phyloP scores from a whole-genome alignment of 345 rosid genomes.

The Turnera subulata region DNA sequence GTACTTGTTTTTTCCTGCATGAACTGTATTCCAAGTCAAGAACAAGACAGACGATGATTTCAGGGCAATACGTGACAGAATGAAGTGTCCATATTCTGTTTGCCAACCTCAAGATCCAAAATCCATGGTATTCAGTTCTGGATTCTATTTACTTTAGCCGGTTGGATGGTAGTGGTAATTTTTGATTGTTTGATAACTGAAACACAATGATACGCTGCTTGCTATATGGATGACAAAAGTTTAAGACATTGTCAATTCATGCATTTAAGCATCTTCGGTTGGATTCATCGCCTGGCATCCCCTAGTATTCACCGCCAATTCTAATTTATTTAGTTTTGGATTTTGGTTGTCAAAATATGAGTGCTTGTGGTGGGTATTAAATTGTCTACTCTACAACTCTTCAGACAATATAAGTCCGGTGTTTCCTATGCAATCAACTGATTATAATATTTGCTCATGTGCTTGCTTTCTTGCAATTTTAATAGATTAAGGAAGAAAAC shows the following conservation, averaged over 20 bases:
- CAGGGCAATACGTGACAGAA: conserved; percentile 6
- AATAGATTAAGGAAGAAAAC: too few species aligned
- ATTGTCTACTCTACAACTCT: too few species aligned
- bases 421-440: too few species aligned
- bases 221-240: neutral
- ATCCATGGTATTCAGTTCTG: neutral
- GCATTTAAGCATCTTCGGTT: conserved; percentile 3
- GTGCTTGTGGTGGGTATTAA: too few species aligned
- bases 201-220: neutral
- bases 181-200: neutral
- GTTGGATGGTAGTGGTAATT: neutral
- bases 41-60: conserved; percentile 19
- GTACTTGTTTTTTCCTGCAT: neutral
- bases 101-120: neutral
- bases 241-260: neutral
- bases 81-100: conserved; percentile 6
- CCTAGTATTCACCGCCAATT: neutral
- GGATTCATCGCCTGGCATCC: conserved; percentile 3
- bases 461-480: too few species aligned
- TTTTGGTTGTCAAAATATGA: too few species aligned
- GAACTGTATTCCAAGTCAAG: neutral
- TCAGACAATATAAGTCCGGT: too few species aligned
- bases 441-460: too few species aligned
- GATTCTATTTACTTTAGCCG: neutral
- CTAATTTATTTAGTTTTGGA: too few species aligned